These are phyloP conservation scores for Huntiella savannae DNA, from an alignment of 2,329 filamentous ascomycete species.

Conservation along the genomic window DNA sequence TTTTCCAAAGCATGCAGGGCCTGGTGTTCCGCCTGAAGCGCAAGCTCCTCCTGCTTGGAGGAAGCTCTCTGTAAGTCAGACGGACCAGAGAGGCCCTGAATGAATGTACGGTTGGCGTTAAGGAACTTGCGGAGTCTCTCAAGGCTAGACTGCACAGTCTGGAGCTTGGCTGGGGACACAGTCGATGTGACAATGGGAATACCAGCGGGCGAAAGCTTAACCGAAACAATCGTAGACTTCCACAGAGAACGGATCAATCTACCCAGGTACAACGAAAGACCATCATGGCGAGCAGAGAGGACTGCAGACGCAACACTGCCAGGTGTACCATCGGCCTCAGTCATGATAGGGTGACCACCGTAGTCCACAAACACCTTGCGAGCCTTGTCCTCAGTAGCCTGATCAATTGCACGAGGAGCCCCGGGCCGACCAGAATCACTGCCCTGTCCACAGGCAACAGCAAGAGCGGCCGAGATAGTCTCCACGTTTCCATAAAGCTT, in stretches of 20 bases:
- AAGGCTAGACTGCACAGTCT: conserved; percentile 60
- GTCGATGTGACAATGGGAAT: conserved; percentile 46
- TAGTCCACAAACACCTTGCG: conserved; percentile 80
- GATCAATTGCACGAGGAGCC: conserved; percentile 61
- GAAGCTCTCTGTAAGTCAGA: conserved; percentile 61
- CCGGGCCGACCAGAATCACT: conserved; percentile 48
- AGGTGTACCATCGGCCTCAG: conserved; percentile 54
- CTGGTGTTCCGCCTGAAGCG: conserved; percentile 83
- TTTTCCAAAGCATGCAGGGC: conserved; percentile 72
- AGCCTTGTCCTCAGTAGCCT: conserved; percentile 68
- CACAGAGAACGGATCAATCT: conserved; percentile 78
- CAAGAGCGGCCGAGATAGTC: conserved; percentile 74
- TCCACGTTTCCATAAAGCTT: conserved; percentile 73
- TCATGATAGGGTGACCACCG: conserved; percentile 69
- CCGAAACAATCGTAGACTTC: conserved; percentile 56
- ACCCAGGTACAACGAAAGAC: conserved; percentile 70
- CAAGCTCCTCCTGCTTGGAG: conserved; percentile 77
- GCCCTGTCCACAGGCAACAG: conserved; percentile 87
- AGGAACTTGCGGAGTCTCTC: conserved; percentile 67
- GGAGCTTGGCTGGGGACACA: conserved; percentile 48
- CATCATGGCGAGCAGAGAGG: conserved; percentile 76
- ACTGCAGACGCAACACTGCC: conserved; percentile 64
- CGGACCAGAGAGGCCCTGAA: conserved; percentile 83
- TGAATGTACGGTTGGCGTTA: conserved; percentile 70
- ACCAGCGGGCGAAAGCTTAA: conserved; percentile 31